Evolutionary conservation across 768 basidiomycete genomes (phyloP).

Genomic region (Saitozyma sp.): DNA sequence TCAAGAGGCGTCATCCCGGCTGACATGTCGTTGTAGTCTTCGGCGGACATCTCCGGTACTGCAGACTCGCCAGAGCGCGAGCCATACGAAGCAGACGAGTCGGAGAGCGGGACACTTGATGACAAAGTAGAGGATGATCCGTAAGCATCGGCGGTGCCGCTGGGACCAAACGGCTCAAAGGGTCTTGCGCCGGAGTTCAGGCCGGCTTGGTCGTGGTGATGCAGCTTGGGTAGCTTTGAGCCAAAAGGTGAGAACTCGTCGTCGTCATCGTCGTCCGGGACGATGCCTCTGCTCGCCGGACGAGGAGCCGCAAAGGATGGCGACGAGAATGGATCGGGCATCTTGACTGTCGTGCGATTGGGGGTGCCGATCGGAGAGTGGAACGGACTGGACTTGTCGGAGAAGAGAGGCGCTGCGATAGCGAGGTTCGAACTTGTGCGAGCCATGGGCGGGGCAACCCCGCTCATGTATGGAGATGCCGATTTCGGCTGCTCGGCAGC

Average conservation of each 20-base stretch:
- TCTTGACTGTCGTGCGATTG: constrained; percentile 26
- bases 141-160: constrained; percentile 6
- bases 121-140: constrained; percentile 17
- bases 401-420: constrained; percentile 83
- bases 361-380: constrained; percentile 47
- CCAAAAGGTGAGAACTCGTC: constrained; percentile 55
- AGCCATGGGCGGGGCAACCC: constrained; percentile 27
- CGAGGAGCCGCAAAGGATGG: constrained; percentile 50
- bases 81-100: constrained; percentile 21
- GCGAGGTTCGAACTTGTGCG: constrained; percentile 65
- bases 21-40: constrained; percentile 4
- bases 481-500: constrained; percentile 47
- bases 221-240: constrained; percentile 59
- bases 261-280: constrained; percentile 55
- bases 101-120: constrained; percentile 23
- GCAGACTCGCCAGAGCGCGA: constrained; percentile 10
- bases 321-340: constrained; percentile 59
- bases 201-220: constrained; percentile 63
- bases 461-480: constrained; percentile 43
- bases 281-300: constrained; percentile 56
- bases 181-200: constrained; percentile 59
- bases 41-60: constrained; percentile 3
- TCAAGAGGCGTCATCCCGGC: constrained; percentile 95
- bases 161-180: constrained; percentile 56
- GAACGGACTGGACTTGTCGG: constrained; percentile 57